Evolutionary conservation across 2,329 filamentous ascomycete genomes (phyloP).

Genomic region (Fusarium nygamai): DNA sequence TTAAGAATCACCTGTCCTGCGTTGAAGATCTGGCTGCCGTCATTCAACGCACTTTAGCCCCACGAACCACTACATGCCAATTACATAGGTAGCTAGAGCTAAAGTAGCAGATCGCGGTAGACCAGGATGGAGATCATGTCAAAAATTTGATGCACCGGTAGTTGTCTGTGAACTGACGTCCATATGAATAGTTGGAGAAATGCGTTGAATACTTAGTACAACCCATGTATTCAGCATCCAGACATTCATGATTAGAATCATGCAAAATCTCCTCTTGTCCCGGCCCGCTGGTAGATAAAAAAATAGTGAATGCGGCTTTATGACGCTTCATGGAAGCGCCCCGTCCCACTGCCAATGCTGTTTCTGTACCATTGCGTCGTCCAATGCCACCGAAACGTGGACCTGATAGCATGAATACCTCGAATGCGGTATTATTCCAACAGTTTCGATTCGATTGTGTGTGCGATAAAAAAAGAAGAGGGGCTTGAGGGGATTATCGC

Average conservation of each 20-base stretch:
- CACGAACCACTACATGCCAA: conserved; percentile 38
- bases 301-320: conserved; percentile 22
- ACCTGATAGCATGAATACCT: conserved; percentile 8
- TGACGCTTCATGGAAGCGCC: conserved; percentile 27
- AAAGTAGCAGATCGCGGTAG: conserved; percentile 10
- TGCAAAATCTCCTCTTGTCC: neutral
- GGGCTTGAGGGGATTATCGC: conserved; percentile 20
- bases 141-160: neutral
- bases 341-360: conserved; percentile 20
- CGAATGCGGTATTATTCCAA: conserved; percentile 34
- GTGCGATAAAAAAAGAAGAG: conserved; percentile 22
- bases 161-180: neutral
- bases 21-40: conserved; percentile 28
- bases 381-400: conserved; percentile 36
- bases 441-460: conserved; percentile 26
- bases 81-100: conserved; percentile 13
- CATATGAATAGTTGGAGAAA: neutral
- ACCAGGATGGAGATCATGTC: conserved; percentile 11
- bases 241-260: neutral
- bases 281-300: conserved; percentile 4
- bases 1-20: conserved; percentile 32
- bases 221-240: neutral
- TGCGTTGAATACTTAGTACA: neutral
- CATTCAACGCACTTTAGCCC: conserved; percentile 24
- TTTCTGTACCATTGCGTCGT: conserved; percentile 22